Evolutionary conservation across 129 eudicot genomes (phyloP).

Genomic region (Lactuca saligna): DNA sequence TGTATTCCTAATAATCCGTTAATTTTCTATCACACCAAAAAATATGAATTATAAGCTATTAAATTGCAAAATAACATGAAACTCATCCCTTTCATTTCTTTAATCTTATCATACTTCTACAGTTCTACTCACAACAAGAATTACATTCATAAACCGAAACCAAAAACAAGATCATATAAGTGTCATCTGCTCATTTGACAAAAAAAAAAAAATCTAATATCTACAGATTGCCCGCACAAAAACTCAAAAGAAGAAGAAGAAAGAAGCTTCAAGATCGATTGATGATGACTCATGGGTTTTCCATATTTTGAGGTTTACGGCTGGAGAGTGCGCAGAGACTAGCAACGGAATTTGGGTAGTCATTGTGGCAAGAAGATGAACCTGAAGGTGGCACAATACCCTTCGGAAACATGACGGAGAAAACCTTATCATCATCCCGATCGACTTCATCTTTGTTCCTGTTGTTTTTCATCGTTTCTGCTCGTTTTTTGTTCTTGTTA

Average conservation of each 20-base stretch:
- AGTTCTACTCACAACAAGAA: conserved; percentile 12
- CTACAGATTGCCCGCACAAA: neutral
- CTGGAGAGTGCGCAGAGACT: conserved; percentile 38
- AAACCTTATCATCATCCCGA: conserved; percentile 36
- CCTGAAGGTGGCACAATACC: conserved; percentile 87
- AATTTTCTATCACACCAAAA: neutral
- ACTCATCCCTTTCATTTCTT: conserved; percentile 4
- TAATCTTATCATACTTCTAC: conserved; percentile 1
- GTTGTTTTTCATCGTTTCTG: conserved; percentile 4
- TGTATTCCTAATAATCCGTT: neutral
- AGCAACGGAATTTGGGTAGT: conserved; percentile 48
- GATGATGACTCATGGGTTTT: conserved; percentile 14
- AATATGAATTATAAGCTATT: no score
- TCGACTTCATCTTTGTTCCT: conserved; percentile 7
- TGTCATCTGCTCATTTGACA: neutral
- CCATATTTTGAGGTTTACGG: conserved; percentile 11
- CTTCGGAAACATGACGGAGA: conserved; percentile 77
- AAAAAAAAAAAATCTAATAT: neutral
- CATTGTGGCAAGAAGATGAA: conserved; percentile 79
- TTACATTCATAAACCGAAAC: conserved; percentile 25
- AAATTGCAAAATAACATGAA: neutral
- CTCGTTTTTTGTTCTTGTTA: conserved; percentile 29
- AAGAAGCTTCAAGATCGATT: conserved; percentile 10
- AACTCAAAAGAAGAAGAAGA: neutral
- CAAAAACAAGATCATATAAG: conserved; percentile 7